Evolutionary conservation across 2,329 filamentous ascomycete genomes (phyloP).

Genomic region (Tolypocladium inflatum): DNA sequence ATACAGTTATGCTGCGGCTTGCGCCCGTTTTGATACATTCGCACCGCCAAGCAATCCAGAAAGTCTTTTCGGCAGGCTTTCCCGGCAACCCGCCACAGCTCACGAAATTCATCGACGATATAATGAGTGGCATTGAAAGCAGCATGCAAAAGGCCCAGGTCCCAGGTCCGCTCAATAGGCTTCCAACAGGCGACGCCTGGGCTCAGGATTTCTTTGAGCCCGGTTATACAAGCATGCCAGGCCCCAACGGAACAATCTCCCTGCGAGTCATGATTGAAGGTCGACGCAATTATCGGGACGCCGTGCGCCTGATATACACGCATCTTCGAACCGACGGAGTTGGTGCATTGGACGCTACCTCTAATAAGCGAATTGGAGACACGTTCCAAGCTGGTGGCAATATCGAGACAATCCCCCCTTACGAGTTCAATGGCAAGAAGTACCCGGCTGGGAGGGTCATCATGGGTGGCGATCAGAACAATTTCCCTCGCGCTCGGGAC

Average conservation of each 20-base stretch:
- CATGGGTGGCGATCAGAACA: slow-evolving; percentile 4
- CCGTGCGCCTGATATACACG: slow-evolving; percentile 19
- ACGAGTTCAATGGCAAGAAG: slow-evolving; percentile 8
- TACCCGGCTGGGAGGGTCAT: slow-evolving; percentile 13
- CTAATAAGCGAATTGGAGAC: not conserved
- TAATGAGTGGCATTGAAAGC: not conserved
- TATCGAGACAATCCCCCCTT: slow-evolving; percentile 27
- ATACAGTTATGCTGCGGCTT: slow-evolving; percentile 21
- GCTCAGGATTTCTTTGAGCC: slow-evolving; percentile 28
- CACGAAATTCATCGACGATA: not conserved
- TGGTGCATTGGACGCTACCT: slow-evolving; percentile 17
- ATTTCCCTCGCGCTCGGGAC: slow-evolving; percentile 1
- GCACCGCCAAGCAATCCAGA: slow-evolving; percentile 19
- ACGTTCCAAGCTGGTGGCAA: slow-evolving; percentile 17
- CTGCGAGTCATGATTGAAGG: slow-evolving; percentile 20
- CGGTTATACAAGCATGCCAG: slow-evolving; percentile 26
- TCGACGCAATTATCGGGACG: slow-evolving; percentile 11
- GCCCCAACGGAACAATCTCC: slow-evolving; percentile 18
- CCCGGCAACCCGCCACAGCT: no score
- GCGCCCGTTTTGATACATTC: slow-evolving; percentile 28
- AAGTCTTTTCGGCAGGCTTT: slow-evolving; percentile 14
- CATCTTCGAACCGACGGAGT: slow-evolving; percentile 16
- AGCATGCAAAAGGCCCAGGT: not conserved
- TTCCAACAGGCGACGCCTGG: slow-evolving; percentile 23
- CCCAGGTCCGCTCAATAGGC: slow-evolving; percentile 8